phyloP scores from a whole-genome alignment of 805 yeast genomes.

The Metschnikowia continentalis region DNA sequence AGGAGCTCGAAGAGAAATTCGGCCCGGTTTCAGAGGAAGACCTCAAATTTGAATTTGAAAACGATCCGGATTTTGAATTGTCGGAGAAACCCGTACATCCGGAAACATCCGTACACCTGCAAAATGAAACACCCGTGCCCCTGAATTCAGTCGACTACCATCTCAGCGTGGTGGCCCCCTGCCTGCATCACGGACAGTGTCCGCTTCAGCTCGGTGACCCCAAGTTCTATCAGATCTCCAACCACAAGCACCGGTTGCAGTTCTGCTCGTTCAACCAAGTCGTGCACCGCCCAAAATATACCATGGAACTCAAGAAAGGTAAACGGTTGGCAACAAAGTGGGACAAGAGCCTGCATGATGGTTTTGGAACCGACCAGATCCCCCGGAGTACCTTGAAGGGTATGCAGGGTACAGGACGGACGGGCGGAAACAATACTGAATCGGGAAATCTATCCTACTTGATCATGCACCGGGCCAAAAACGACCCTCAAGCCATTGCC shows the following conservation, averaged over 20 bases:
- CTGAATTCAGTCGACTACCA: slow-evolving; percentile 39
- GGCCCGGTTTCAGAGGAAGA: slow-evolving; percentile 44
- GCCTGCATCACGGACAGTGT: slow-evolving; percentile 81
- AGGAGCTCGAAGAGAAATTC: slow-evolving; percentile 33
- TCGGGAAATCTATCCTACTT: slow-evolving; percentile 70
- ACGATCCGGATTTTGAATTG: slow-evolving; percentile 27
- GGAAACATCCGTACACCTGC: slow-evolving; percentile 6
- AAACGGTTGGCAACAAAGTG: slow-evolving; percentile 67
- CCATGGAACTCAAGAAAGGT: slow-evolving; percentile 85
- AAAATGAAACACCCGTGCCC: slow-evolving; percentile 9
- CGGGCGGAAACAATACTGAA: slow-evolving; percentile 66
- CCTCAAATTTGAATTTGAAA: slow-evolving; percentile 46
- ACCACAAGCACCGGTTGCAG: slow-evolving; percentile 55
- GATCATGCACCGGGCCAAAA: slow-evolving; percentile 56
- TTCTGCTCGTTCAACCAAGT: slow-evolving; percentile 75
- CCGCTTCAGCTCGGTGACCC: slow-evolving; percentile 82
- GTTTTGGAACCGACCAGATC: slow-evolving; percentile 47
- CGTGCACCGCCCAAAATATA: slow-evolving; percentile 71
- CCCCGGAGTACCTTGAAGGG: slow-evolving; percentile 27
- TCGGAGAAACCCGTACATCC: background rate
- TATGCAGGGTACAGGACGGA: slow-evolving; percentile 73
- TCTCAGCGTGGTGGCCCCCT: slow-evolving; percentile 77
- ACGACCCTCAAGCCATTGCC: slow-evolving; percentile 38
- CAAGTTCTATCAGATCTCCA: slow-evolving; percentile 51
- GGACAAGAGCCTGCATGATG: slow-evolving; percentile 53